Evolutionary conservation across 1,139 yeast species (phyloP).

Genomic region (Yamadazyma aaseri): DNA sequence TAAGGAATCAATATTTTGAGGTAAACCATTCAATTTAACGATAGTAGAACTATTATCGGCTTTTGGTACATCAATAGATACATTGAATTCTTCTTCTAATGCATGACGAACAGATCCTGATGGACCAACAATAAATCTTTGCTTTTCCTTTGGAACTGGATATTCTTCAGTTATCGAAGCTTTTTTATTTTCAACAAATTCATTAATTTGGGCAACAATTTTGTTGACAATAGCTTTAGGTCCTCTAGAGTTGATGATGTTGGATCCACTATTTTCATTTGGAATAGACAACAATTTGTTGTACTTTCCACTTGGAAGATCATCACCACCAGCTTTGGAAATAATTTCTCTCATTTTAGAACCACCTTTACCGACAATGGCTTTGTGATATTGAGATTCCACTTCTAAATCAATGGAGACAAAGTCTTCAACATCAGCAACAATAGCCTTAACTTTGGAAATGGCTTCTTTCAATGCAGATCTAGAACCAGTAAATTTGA

Average conservation of each 20-base stretch:
- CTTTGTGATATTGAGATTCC: conserved; percentile 76
- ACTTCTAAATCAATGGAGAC: conserved; percentile 64
- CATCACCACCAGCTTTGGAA: conserved; percentile 71
- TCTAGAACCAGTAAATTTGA: conserved; percentile 79
- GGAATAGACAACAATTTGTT: conserved; percentile 74
- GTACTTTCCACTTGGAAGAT: conserved; percentile 43
- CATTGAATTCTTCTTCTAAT: conserved; percentile 68
- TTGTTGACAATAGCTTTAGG: conserved; percentile 71
- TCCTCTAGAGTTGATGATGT: conserved; percentile 68
- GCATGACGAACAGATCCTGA: conserved; percentile 75
- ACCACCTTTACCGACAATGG: conserved; percentile 81
- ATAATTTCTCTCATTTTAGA: conserved; percentile 73
- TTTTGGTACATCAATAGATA: conserved; percentile 68
- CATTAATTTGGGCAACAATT: conserved; percentile 62
- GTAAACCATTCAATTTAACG: conserved; percentile 56
- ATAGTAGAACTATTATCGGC: conserved; percentile 46
- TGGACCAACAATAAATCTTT: conserved; percentile 77
- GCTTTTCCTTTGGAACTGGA: conserved; percentile 71
- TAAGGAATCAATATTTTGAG: conserved; percentile 59
- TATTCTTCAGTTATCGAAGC: conserved; percentile 56
- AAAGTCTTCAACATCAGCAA: conserved; percentile 66
- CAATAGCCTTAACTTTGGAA: conserved; percentile 59
- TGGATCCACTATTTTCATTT: conserved; percentile 62
- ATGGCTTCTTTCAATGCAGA: conserved; percentile 76
- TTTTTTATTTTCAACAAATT: conserved; percentile 65